Conservation (phyloP, 164 flowering plant species). For the Aristolochia contorta region DNA sequence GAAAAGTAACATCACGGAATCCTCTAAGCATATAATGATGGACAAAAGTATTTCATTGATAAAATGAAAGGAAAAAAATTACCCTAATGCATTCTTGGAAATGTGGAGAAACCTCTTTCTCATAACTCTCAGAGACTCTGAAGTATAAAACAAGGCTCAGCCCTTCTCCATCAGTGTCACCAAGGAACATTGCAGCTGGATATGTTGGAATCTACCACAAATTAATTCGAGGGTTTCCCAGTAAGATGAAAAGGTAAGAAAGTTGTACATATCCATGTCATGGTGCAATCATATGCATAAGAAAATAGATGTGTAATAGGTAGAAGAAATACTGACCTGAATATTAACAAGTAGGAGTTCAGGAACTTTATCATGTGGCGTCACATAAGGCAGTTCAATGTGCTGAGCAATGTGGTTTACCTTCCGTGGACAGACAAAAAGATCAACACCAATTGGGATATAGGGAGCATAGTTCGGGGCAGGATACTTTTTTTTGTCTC, state of each 20-base stretch:
- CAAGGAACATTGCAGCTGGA: conserved; percentile 80
- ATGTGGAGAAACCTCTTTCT: conserved; percentile 45
- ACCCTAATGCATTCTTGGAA: conserved; percentile 76
- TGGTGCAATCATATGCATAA: background rate
- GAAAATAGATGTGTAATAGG: background rate
- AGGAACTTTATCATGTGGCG: conserved; percentile 52
- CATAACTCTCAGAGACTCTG: conserved; percentile 63
- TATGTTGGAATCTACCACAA: conserved; percentile 74
- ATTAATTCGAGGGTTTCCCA: too few relatives aligned
- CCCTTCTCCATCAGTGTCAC: conserved; percentile 91
- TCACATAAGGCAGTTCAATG: conserved; percentile 78
- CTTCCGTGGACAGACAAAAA: conserved; percentile 67
- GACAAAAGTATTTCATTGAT: background rate
- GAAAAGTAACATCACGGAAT: too few relatives aligned
- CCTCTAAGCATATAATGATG: too few relatives aligned
- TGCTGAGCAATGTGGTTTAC: conserved; percentile 87
- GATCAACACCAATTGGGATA: conserved; percentile 80
- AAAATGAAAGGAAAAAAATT: conserved; percentile 2
- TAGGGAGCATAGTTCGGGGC: conserved; percentile 66
- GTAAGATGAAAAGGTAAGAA: conserved; percentile 3
- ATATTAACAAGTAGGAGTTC: conserved; percentile 83
- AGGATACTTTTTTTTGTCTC: conserved; percentile 72
- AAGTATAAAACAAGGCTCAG: conserved; percentile 85
- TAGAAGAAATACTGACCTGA: conserved; percentile 35
- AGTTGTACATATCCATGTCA: background rate